Evolutionary conservation across 2,329 filamentous ascomycete species (phyloP).

Genomic region (Lasiodiplodia hormozganensis): DNA sequence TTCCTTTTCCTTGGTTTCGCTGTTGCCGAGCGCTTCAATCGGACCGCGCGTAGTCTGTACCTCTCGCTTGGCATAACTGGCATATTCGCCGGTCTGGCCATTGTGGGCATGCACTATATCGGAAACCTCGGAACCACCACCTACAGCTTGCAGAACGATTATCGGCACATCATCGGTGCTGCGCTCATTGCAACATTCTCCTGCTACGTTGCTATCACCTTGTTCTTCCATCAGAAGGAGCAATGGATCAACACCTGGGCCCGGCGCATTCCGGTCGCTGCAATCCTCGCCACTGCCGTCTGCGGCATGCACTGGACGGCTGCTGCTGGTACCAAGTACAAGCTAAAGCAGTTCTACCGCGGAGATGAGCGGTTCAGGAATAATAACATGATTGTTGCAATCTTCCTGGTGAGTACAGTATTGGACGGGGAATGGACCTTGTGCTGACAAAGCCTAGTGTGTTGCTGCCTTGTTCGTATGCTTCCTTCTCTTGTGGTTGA

Average conservation of each 20-base stretch:
- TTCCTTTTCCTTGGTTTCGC: slow-evolving; percentile 77
- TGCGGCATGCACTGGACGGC: slow-evolving; percentile 91
- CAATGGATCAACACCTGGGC: slow-evolving; percentile 81
- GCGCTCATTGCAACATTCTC: slow-evolving; percentile 75
- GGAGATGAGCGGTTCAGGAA: slow-evolving; percentile 56
- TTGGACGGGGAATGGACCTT: too few relatives aligned
- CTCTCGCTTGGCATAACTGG: slow-evolving; percentile 63
- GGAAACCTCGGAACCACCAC: slow-evolving; percentile 85
- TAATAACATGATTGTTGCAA: slow-evolving; percentile 75
- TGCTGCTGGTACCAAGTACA: slow-evolving; percentile 73
- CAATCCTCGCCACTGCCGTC: slow-evolving; percentile 74
- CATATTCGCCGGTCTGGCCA: slow-evolving; percentile 72
- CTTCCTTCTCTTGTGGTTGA: slow-evolving; percentile 43
- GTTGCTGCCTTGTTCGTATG: slow-evolving; percentile 47
- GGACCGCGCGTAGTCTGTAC: slow-evolving; percentile 38
- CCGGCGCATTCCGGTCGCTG: slow-evolving; percentile 72
- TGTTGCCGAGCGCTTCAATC: slow-evolving; percentile 60
- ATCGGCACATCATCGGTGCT: slow-evolving; percentile 69
- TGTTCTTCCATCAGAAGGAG: slow-evolving; percentile 80
- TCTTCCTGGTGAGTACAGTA: slow-evolving; percentile 65
- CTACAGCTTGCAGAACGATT: slow-evolving; percentile 70
- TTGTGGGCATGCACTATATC: slow-evolving; percentile 87
- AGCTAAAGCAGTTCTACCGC: slow-evolving; percentile 57
- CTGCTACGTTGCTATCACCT: slow-evolving; percentile 71
- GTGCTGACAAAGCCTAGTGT: slow-evolving; percentile 39